Base-by-base conservation (phyloP, 768 basidiomycete species). In the Hysterangium stoloniferum region DNA sequence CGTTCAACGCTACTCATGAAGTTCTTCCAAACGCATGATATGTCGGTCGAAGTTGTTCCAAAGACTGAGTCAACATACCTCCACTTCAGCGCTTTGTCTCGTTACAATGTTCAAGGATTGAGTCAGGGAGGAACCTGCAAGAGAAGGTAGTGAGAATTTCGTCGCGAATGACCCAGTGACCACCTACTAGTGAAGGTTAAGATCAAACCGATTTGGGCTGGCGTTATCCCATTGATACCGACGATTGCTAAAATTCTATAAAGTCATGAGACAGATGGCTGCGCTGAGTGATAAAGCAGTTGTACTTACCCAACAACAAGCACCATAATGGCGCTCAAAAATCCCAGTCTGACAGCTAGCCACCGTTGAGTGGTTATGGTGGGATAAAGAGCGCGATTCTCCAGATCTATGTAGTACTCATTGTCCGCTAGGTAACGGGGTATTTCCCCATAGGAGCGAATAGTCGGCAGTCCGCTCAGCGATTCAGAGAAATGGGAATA, bases 401-500 rank as follows among this genome's bases (percentile, higher is more conserved):
- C 84, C 12, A 86, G 70, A 60, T 89, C 85, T 49, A 85, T 76
- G 59, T 77, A 78, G 37, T 75, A 72, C 56, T 76, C 71, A 59
- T 88, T 88, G 40, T 82, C 76, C 11, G 66, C 61, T 20, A 82
- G 64, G 66, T 89, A 92, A 8, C 82, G 72, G 0, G 67, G 60
- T 1, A 75, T 70, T 57, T 78, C 78, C 29, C 82, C 80, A 55
- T 86, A 92, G 32, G 84, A 83, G 28, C 87, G 76, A 41, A 88
- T 79, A 4, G 83, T 86, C 0, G 79, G 71, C 27, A 82, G 67
- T 13, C 86, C 86, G 59, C 79, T 80, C 4, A 90, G 68, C 1
- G 81, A 84, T 63, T 89, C 87, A 0, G 83, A 77, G 60, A 89
- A 84, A 58, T 86, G 84, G 0, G 84, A 76, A 61, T 89, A 89